These are phyloP conservation scores for Flaveria ramosissima DNA, from an alignment of 129 eudicot genomes.

Conservation along the genomic window DNA sequence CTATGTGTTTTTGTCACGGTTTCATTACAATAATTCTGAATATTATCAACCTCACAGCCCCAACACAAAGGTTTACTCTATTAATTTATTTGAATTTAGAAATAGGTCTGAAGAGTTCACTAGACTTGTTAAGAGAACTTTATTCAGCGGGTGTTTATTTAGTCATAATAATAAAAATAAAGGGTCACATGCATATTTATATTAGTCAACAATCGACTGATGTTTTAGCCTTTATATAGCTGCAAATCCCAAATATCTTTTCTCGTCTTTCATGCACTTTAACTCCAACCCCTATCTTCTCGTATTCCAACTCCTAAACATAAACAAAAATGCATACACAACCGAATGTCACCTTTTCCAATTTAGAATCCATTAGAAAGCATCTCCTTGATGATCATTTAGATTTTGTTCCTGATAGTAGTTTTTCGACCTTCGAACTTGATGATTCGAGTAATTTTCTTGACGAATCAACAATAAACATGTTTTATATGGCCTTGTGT, in stretches of 20 bases:
- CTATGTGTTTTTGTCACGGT: too few species aligned
- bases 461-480: not conserved
- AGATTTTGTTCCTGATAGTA: not conserved
- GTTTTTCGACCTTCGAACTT: not conserved
- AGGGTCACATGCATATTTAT: too few species aligned
- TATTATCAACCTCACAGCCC: too few species aligned
- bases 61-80: too few species aligned
- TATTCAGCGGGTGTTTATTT: too few species aligned
- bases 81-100: too few species aligned
- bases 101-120: too few species aligned
- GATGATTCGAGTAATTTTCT: constrained; percentile 3
- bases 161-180: too few species aligned
- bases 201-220: too few species aligned
- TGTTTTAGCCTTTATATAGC: not conserved
- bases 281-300: not conserved
- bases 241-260: not conserved
- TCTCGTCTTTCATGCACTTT: not conserved
- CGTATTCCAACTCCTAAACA: not conserved
- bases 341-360: constrained; percentile 12
- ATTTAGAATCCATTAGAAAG: constrained; percentile 32
- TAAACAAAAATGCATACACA: constrained; percentile 21
- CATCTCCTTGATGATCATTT: constrained; percentile 38
- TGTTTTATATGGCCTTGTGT: not conserved
- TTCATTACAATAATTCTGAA: too few species aligned
- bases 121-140: too few species aligned